These are phyloP conservation scores for Tephrocybe rancida DNA, from an alignment of 768 basidiomycete genomes.

Conservation along the genomic window DNA sequence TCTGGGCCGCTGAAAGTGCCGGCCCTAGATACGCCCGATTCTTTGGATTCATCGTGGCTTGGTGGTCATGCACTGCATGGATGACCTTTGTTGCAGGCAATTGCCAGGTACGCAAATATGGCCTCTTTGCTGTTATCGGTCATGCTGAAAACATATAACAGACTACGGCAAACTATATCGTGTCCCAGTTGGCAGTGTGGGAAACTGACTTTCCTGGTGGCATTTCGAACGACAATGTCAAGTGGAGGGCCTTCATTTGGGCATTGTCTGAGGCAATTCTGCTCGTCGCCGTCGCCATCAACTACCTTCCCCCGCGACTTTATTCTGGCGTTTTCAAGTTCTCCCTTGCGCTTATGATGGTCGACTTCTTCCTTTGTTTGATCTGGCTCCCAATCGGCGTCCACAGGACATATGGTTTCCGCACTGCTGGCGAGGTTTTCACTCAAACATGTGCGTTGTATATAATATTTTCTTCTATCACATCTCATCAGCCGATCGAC, in stretches of 20 bases:
- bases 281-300: slow-evolving; percentile 74
- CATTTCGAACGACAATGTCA: slow-evolving; percentile 65
- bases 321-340: slow-evolving; percentile 82
- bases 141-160: slow-evolving; percentile 28
- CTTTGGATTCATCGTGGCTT: slow-evolving; percentile 88
- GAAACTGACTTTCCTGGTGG: slow-evolving; percentile 86
- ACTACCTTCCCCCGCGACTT: slow-evolving; percentile 76
- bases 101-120: slow-evolving; percentile 61
- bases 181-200: slow-evolving; percentile 82
- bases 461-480: slow-evolving; percentile 7
- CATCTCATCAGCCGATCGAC: slow-evolving; percentile 4
- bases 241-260: slow-evolving; percentile 89
- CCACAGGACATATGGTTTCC: slow-evolving; percentile 86
- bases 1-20: slow-evolving; percentile 93
- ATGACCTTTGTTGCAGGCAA: slow-evolving; percentile 91
- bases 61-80: slow-evolving; percentile 97
- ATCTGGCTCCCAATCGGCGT: slow-evolving; percentile 96
- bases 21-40: slow-evolving; percentile 86
- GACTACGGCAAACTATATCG: slow-evolving; percentile 89
- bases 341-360: slow-evolving; percentile 71
- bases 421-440: slow-evolving; percentile 82
- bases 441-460: slow-evolving; percentile 68
- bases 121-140: background rate
- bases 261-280: slow-evolving; percentile 75
- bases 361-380: slow-evolving; percentile 86